Evolutionary conservation across 1,139 yeast genomes (phyloP).

Genomic region (Barnettozyma hawaiiensis): DNA sequence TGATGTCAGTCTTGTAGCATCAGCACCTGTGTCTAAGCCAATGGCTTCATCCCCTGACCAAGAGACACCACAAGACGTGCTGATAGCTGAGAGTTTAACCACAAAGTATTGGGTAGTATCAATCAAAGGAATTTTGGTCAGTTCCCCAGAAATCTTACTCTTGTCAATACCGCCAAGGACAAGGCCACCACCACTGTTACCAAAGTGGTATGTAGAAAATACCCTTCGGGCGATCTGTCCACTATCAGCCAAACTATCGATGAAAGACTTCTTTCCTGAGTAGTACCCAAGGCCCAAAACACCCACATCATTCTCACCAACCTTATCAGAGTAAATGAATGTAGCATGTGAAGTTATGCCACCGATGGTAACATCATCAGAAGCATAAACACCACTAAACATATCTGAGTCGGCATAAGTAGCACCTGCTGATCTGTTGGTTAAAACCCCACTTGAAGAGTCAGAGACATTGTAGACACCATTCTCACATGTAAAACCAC

Average conservation of each 20-base stretch:
- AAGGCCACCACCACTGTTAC: constrained; percentile 39
- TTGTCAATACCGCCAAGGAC: constrained; percentile 57
- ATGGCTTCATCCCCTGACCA: neutral
- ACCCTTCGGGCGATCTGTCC: constrained; percentile 13
- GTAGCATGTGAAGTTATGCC: constrained; percentile 1
- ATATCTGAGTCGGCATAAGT: constrained; percentile 17
- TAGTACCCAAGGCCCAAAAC: constrained; percentile 15
- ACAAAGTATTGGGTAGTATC: neutral
- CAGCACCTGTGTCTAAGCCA: constrained; percentile 20
- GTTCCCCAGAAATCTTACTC: constrained; percentile 43
- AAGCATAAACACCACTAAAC: constrained; percentile 14
- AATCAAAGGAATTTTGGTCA: constrained; percentile 27
- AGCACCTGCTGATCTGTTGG: constrained; percentile 5
- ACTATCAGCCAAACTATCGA: neutral
- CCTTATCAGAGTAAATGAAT: neutral
- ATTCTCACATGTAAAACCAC: constrained; percentile 23
- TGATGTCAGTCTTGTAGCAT: constrained; percentile 8
- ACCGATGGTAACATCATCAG: constrained; percentile 15
- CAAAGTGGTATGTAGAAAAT: constrained; percentile 10
- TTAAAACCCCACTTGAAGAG: constrained; percentile 36
- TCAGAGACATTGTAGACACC: constrained; percentile 42
- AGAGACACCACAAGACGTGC: constrained; percentile 10
- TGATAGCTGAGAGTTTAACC: constrained; percentile 12
- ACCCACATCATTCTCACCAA: constrained; percentile 9
- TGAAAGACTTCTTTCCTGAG: neutral